Base-by-base conservation (phyloP, 208 protist genomes). In the Crithidia acanthocephali region DNA sequence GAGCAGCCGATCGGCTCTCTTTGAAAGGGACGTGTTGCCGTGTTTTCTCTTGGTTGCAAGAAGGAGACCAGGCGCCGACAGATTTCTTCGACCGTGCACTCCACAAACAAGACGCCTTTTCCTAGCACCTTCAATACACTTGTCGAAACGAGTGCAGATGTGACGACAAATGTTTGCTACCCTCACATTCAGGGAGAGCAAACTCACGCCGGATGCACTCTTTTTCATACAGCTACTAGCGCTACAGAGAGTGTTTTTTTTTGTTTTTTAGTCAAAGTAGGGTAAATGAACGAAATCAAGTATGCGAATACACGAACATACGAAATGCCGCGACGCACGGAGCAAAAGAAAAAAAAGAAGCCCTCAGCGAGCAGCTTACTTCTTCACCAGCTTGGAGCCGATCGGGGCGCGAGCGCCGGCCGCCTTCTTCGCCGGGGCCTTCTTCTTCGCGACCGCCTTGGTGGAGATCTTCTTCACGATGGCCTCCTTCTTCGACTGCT, bases 351-450 rank as follows among this genome's bases (percentile, higher is more conserved):
- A 32, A n/a, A n/a, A n/a, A n/a, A n/a, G n/a, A n/a, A n/a, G n/a
- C n/a, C n/a, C 9, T 55, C 50, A 27, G 50, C 50, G 6, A 27
- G 16, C 28, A 58, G 55, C 45, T 86, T 81, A 89, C 78, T 89
- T 91, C 72, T 89, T 87, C 78, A 71, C 77, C 59, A 92, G 72
- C 76, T 88, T 91, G 64, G 86, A 84, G 56, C 90, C 90, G 67
- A 95, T 80, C 57, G 86, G 86, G 23, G 61, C 79, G 68, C 74
- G 79, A 33, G 67, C 58, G 35, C 32, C 45, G 59, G 73, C 50
- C 37, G 61, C 61, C 62, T 72, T 78, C 80, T 79, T 86, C 79
- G 76, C 71, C 35, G 77, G 22, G 10, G 55, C 56, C 64, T 79
- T 72, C 72, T 85, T 85, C 80, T 88, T 89, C 70, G 84, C 53